Evolutionary conservation across 495 filamentous ascomycete species (phyloP), one percentile per base, ranked within the genome.

Genomic region (Aspergillus ostianus): DNA sequence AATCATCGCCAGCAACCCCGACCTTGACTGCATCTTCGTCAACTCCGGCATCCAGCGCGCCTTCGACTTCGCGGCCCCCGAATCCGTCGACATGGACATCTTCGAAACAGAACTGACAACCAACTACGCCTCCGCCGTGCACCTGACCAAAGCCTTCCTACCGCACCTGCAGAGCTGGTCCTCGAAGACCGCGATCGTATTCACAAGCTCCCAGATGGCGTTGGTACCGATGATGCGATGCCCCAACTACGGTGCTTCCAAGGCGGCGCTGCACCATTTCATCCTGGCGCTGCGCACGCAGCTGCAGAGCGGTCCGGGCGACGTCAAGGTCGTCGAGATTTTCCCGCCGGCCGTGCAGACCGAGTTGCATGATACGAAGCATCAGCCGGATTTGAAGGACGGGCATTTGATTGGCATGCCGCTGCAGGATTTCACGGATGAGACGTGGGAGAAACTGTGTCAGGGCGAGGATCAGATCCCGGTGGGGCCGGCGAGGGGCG

Each of bases 271-370:
- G 50, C 75, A 79, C 56, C 64, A 75, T 47, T 84, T 80, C 66
- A 69, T 79, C 32, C 81, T 89, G 44, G 76, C 76, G 4, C 75
- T 91, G 18, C 83, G 87, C 5, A 80, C 83, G 49, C 87, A 91
- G 73, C 66, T 91, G 0, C 67, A 74, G 50, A 64, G 63, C 29
- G 69, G 68, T 6, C 65, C 64, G n/a, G 71, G 72, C 0, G 65
- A 79, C 53, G 73, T 90, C 46, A 78, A 78, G 55, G 79, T 90
- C 13, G 61, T 90, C 21, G 88, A 91, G 74, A 75, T 90, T 18
- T 77, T 86, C 55, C 87, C 88, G 12, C 87, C 88, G 4, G 82
- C 85, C 2, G 86, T 91, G 29, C 85, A 87, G 77, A 91, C 75
- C 0, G 77, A 81, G 61, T 56, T 80, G 26, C 77, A 79, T 53